Evolutionary conservation across 2,329 filamentous ascomycete species (phyloP).

Genomic region (Arthrobotrys conoides): DNA sequence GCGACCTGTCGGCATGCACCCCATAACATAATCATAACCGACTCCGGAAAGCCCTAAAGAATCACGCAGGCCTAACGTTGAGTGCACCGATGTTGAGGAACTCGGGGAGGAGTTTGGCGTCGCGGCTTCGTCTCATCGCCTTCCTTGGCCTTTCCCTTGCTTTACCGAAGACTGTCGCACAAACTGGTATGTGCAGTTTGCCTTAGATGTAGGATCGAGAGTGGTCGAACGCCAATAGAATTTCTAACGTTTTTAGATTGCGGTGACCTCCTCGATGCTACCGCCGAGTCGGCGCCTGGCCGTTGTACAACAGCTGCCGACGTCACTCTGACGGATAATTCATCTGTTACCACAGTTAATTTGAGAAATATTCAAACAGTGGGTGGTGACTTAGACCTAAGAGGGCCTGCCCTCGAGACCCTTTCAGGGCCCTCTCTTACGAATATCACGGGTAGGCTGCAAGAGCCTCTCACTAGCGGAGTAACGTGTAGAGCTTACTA

Average conservation of each 20-base stretch:
- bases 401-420: slow-evolving; percentile 13
- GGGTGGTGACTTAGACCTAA: slow-evolving; percentile 29
- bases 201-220: neutral
- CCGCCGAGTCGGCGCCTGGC: neutral
- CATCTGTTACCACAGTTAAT: slow-evolving; percentile 12
- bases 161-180: neutral
- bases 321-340: slow-evolving; percentile 11
- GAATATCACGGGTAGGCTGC: slow-evolving; percentile 29
- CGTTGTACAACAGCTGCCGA: slow-evolving; percentile 22
- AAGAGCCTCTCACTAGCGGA: neutral
- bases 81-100: neutral
- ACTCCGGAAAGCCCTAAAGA: neutral
- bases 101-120: neutral
- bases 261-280: slow-evolving; percentile 32
- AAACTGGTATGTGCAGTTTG: neutral
- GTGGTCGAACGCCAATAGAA: too few species aligned
- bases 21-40: too few species aligned
- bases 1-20: neutral
- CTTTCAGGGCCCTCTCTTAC: slow-evolving; percentile 6
- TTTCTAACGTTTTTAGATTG: slow-evolving; percentile 44
- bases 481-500: neutral
- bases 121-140: neutral
- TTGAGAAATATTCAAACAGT: slow-evolving; percentile 17
- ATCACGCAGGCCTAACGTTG: neutral
- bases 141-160: neutral